phyloP scores from a whole-genome alignment of 2,329 filamentous ascomycete genomes.

The Elsinoe batatas region DNA sequence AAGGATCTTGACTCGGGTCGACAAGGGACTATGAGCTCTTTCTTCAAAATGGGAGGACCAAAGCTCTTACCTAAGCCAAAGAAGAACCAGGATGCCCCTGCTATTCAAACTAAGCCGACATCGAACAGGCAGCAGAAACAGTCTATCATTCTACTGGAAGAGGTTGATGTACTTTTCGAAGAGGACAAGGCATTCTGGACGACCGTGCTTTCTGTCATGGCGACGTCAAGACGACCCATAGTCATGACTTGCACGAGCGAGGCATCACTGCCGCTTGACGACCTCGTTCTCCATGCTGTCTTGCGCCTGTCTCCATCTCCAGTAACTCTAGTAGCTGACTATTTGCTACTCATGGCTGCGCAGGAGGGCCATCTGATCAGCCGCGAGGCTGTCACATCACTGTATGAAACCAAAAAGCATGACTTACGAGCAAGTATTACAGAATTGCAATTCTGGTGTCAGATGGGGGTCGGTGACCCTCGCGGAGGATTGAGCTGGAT shows the following conservation, averaged over 20 bases:
- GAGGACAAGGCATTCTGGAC: conserved; percentile 94
- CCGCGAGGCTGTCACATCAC: conserved; percentile 53
- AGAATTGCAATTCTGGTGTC: conserved; percentile 93
- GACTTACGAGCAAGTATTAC: conserved; percentile 75
- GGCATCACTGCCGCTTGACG: conserved; percentile 62
- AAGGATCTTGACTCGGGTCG: conserved; percentile 56
- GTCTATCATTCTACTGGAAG: conserved; percentile 86
- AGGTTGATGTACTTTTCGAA: conserved; percentile 87
- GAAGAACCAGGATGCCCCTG: conserved; percentile 20
- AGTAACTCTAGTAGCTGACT: conserved; percentile 60
- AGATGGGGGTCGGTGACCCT: conserved; percentile 85
- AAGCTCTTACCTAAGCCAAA: conserved; percentile 21
- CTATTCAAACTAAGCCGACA: conserved; percentile 26
- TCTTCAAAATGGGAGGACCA: conserved; percentile 50
- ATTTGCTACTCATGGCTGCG: conserved; percentile 71
- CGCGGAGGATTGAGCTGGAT: conserved; percentile 88
- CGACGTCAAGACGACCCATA: conserved; percentile 80
- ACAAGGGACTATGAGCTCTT: conserved; percentile 69
- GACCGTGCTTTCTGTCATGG: conserved; percentile 66
- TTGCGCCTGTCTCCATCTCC: conserved; percentile 64
- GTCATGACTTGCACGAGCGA: conserved; percentile 95
- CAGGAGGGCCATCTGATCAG: conserved; percentile 76
- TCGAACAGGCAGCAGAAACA: conserved; percentile 60
- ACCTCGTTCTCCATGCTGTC: conserved; percentile 73
- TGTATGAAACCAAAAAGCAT: conserved; percentile 58